phyloP scores from a whole-genome alignment of 257 asterid species.

The Nicotiana obtusifolia region DNA sequence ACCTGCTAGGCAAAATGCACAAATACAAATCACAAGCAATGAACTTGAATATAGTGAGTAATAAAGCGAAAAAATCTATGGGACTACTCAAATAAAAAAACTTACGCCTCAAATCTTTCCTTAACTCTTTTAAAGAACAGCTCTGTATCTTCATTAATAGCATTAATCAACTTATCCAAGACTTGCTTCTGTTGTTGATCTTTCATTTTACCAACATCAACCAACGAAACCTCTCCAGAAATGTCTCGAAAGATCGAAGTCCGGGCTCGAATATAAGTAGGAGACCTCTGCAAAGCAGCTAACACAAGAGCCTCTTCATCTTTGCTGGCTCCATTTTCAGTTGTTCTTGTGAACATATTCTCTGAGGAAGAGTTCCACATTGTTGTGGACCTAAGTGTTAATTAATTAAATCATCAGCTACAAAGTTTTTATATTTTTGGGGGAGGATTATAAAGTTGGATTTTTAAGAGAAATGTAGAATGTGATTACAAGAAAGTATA shows the following conservation, averaged over 20 bases:
- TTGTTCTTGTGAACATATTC: constrained; percentile 30
- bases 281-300: constrained; percentile 71
- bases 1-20: background rate
- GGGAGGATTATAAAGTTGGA: background rate
- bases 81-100: background rate
- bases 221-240: constrained; percentile 53
- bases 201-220: constrained; percentile 47
- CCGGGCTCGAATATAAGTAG: constrained; percentile 56
- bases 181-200: constrained; percentile 44
- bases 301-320: constrained; percentile 58
- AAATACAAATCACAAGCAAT: background rate
- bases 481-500: constrained; percentile 4
- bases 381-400: background rate
- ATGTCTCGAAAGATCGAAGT: constrained; percentile 41
- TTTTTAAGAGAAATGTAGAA: constrained; percentile 25
- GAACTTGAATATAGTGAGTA: too few species aligned
- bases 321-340: constrained; percentile 18
- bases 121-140: constrained; percentile 56
- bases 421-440: background rate
- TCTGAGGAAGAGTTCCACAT: constrained; percentile 24
- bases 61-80: background rate
- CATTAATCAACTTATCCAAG: constrained; percentile 47
- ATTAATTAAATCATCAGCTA: background rate
- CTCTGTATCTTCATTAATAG: constrained; percentile 51
- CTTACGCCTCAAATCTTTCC: constrained; percentile 81